Evolutionary conservation across 2,329 filamentous ascomycete genomes (phyloP), one percentile per base, ranked within the genome.

Genomic region (Penicillium sumatraense): DNA sequence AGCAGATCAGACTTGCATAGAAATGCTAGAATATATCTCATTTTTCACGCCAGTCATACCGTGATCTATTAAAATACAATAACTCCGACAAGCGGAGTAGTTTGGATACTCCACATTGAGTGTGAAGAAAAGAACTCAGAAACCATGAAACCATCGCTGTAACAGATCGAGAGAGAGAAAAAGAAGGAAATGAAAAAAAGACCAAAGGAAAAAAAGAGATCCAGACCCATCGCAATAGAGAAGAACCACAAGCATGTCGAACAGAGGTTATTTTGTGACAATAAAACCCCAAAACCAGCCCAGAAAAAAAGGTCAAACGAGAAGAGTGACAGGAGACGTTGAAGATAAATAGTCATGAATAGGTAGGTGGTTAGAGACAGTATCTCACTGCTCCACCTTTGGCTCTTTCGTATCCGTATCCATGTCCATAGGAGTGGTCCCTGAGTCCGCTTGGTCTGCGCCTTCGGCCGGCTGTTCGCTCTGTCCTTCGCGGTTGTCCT

Each of bases 371-470:
- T 9, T 20, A 13, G 40, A 20, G 31, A 14, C 11, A 48, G 35
- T 10, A 27, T 60, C 58, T 77, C 74, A 13, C 6, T 21, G 13
- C 14, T 42, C 35, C 48, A 65, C 64, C 56, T 72, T 73, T 18
- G 66, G 60, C 49, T 71, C 33, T 40, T 69, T 69, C 13, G 61
- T 59, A 68, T 75, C 69, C 13, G 61, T 59, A 68, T 75, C 73
- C 66, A 75, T 63, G 61, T 75, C 72, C 68, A 72, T 72, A 10
- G 71, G 70, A n/a, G 66, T 72, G 29, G 71, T 62, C 41, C 63
- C 61, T 11, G 63, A 56, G 38, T 68, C 69, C 35, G 56, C 60
- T 13, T 62, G 54, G 41, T 68, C 69, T 38, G 57, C 60, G 18
- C 54, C 58, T 8, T 51, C 53, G 6, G 62, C 56, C 35, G 51